These are phyloP conservation scores for Pyrenophora tritici-repentis DNA, from an alignment of 2,329 filamentous ascomycete genomes.

Conservation along the genomic window DNA sequence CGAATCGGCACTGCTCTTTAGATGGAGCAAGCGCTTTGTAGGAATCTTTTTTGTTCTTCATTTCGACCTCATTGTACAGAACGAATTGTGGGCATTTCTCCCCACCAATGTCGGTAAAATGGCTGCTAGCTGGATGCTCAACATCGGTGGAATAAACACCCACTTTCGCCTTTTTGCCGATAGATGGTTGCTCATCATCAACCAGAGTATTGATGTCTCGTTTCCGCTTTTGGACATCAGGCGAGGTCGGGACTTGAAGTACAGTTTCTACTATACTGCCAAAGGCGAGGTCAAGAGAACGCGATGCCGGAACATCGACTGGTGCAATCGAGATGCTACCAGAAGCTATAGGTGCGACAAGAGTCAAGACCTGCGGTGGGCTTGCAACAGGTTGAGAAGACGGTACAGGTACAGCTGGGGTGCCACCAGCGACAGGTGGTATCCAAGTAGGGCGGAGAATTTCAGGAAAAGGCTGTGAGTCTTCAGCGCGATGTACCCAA, in stretches of 20 bases:
- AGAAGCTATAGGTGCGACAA: not conserved
- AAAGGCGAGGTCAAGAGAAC: not conserved
- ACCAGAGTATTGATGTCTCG: not conserved
- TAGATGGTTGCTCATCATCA: not conserved
- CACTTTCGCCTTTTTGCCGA: not conserved
- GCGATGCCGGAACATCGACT: not conserved
- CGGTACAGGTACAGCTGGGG: not conserved
- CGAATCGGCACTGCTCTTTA: not conserved
- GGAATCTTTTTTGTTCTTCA: not conserved
- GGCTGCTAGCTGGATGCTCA: conserved; percentile 1
- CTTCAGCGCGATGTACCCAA: conserved; percentile 1
- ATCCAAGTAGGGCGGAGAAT: not conserved
- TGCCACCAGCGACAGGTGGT: not conserved
- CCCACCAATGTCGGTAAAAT: not conserved
- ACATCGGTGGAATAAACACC: not conserved
- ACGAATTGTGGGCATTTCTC: conserved; percentile 6
- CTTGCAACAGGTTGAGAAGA: not conserved
- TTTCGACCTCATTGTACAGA: conserved; percentile 1
- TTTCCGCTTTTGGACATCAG: not conserved
- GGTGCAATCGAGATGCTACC: not conserved
- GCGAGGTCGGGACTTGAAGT: no score
- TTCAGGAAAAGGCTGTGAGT: not conserved
- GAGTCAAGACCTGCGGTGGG: not conserved
- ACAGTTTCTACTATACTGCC: not conserved
- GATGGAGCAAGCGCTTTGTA: not conserved